Base-by-base conservation (phyloP, 1,284 basidiomycete genomes). In the Puccinia sorghi region DNA sequence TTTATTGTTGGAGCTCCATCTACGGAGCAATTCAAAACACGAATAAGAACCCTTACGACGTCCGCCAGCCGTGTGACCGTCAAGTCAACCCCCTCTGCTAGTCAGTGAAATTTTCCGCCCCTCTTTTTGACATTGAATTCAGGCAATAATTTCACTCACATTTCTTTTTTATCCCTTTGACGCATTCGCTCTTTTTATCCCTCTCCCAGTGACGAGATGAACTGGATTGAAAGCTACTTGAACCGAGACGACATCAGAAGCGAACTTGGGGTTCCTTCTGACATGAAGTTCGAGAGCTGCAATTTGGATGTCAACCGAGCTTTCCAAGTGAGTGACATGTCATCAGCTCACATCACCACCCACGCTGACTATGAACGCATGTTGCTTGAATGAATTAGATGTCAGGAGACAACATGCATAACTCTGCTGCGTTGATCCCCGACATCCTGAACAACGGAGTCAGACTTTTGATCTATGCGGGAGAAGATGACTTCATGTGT, bases 391-490 rank as follows among this genome's bases (percentile, higher is more conserved):
- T n/a, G 17, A 46, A 6, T 20, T 56, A 80, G 72, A 63, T 80
- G 66, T 72, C 79, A 81, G 92, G 92, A 32, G 92, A 94, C 83
- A 89, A 89, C 15, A 90, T 90, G 88, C 91, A 90, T 84, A 90
- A 94, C 85, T 89, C 89, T 61, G 91, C 91, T 7, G 85, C 85
- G 22, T 87, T 94, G 7, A 86, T 96, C 13, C 90, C 91, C 17
- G 89, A 90, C 61, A 86, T 96, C 9, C 87, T 95, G 74, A 88
- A 92, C 77, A 88, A 89, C 80, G 92, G 91, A 57, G 87, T 94
- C 70, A 86, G 92, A 77, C 86, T 95, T 48, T 86, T 94, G 54
- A 90, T 93, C 50, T 94, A 94, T 83, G 91, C 92, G 76, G 93
- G 92, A 32, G 90, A 92, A 82, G 90, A 91, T 87, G 93, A 94